Percentiles rank a stretch among this genome's conserved stretches.
Conservation (phyloP, 192 early-diverging fungal species). For the Coemansia sp. region DNA sequence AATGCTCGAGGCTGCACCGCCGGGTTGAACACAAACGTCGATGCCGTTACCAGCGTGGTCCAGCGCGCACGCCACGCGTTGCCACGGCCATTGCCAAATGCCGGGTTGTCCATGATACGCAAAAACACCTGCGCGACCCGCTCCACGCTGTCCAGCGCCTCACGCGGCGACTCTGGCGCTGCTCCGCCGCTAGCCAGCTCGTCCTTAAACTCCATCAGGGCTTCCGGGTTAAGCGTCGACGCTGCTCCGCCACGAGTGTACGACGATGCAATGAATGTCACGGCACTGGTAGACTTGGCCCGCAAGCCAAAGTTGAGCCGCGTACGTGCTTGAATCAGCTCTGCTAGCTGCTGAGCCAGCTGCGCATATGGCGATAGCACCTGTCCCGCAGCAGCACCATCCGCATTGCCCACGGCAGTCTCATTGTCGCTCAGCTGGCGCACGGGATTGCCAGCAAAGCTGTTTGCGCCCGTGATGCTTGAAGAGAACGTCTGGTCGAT, state of each 20-base stretch:
- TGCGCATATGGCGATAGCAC: conserved; percentile 61
- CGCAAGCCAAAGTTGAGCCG: conserved; percentile 53
- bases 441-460: conserved; percentile 58
- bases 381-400: conserved; percentile 41
- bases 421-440: conserved; percentile 45
- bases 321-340: conserved; percentile 47
- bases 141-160: conserved; percentile 56
- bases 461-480: conserved; percentile 61
- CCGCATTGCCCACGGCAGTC: neutral
- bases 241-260: conserved; percentile 53
- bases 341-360: conserved; percentile 55
- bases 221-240: conserved; percentile 52
- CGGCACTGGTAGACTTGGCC: conserved; percentile 50
- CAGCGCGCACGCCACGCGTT: conserved; percentile 85
- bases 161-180: conserved; percentile 38
- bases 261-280: conserved; percentile 53
- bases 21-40: conserved; percentile 92
- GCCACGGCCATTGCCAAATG: conserved; percentile 61
- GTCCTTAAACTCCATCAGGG: conserved; percentile 52
- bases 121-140: conserved; percentile 58
- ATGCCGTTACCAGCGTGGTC: conserved; percentile 87
- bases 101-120: conserved; percentile 53
- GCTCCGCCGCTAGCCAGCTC: conserved; percentile 23
- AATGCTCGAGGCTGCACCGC: conserved; percentile 94
- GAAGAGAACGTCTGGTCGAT: conserved; percentile 79